phyloP scores from a whole-genome alignment of 108 stramenopile genomes.

The Fragilaria radians region DNA sequence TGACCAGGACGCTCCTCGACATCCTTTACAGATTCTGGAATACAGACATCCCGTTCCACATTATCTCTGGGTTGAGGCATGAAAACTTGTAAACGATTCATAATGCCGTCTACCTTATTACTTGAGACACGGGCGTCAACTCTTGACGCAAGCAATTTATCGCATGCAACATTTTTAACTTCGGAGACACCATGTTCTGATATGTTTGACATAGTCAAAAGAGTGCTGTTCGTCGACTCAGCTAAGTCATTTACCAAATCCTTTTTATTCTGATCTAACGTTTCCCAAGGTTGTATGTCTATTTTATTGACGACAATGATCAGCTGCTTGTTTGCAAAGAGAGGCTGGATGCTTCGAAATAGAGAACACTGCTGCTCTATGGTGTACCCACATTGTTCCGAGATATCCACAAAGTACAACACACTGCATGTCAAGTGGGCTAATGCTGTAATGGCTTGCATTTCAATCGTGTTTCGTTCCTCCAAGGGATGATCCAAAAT shows the following conservation, averaged over 20 bases:
- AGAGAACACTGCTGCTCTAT: slow-evolving; percentile 94
- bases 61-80: slow-evolving; percentile 90
- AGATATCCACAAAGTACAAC: slow-evolving; percentile 97
- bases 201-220: slow-evolving; percentile 93
- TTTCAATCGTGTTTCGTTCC: slow-evolving; percentile 98
- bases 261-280: slow-evolving; percentile 60
- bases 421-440: slow-evolving; percentile 98
- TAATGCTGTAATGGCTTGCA: slow-evolving; percentile 99
- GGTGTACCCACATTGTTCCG: slow-evolving; percentile 97
- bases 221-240: slow-evolving; percentile 63
- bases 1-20: slow-evolving; percentile 47
- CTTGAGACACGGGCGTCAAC: slow-evolving; percentile 85
- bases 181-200: slow-evolving; percentile 90
- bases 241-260: slow-evolving; percentile 64
- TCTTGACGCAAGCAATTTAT: slow-evolving; percentile 87
- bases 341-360: slow-evolving; percentile 90
- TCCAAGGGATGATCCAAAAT: slow-evolving; percentile 97
- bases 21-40: slow-evolving; percentile 87
- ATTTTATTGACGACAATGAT: slow-evolving; percentile 97
- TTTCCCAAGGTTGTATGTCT: slow-evolving; percentile 89
- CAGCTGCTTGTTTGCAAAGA: slow-evolving; percentile 98
- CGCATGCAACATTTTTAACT: slow-evolving; percentile 92
- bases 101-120: slow-evolving; percentile 91
- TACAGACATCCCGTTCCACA: slow-evolving; percentile 69
- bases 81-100: slow-evolving; percentile 96